Evolutionary conservation across 768 basidiomycete genomes (phyloP).

Genomic region (Rhodotorula diobovata): DNA sequence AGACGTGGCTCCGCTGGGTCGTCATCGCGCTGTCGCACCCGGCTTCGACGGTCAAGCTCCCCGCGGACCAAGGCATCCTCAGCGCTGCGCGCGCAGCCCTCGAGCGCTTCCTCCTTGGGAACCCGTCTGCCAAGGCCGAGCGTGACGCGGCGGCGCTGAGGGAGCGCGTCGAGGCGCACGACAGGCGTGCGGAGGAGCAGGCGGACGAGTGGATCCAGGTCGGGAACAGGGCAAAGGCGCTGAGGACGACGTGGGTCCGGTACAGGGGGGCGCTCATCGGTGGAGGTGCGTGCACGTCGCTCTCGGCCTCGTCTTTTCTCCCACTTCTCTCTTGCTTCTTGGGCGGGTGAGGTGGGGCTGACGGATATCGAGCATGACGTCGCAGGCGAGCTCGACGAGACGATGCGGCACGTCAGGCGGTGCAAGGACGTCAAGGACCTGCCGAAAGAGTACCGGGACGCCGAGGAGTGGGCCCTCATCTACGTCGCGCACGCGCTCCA

Average conservation of each 20-base stretch:
- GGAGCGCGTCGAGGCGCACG: not conserved
- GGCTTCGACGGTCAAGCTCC: not conserved
- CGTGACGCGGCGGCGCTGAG: not conserved
- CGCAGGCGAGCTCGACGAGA: conserved; percentile 33
- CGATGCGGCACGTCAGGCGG: conserved; percentile 14
- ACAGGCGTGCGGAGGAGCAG: not conserved
- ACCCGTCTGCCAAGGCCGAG: not conserved
- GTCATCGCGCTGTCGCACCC: conserved; percentile 33
- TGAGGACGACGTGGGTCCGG: conserved; percentile 26
- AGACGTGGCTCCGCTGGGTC: conserved; percentile 27
- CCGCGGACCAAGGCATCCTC: not conserved
- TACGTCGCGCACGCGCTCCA: conserved; percentile 36
- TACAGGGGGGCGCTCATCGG: conserved; percentile 19
- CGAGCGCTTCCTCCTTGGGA: conserved; percentile 27
- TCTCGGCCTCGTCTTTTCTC: no score
- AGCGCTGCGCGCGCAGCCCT: conserved; percentile 1
- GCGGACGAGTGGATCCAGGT: conserved; percentile 20
- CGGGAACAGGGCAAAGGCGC: conserved; percentile 4
- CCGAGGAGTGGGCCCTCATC: conserved; percentile 35
- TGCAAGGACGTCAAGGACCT: conserved; percentile 1
- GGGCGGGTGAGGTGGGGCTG: no score
- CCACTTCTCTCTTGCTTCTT: no score
- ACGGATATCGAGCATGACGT: no score
- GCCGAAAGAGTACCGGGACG: conserved; percentile 23
- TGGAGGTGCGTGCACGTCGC: conserved; percentile 7